These are phyloP conservation scores for Harringtonia aguacate DNA, from an alignment of 2,329 filamentous ascomycete species.

Conservation along the genomic window DNA sequence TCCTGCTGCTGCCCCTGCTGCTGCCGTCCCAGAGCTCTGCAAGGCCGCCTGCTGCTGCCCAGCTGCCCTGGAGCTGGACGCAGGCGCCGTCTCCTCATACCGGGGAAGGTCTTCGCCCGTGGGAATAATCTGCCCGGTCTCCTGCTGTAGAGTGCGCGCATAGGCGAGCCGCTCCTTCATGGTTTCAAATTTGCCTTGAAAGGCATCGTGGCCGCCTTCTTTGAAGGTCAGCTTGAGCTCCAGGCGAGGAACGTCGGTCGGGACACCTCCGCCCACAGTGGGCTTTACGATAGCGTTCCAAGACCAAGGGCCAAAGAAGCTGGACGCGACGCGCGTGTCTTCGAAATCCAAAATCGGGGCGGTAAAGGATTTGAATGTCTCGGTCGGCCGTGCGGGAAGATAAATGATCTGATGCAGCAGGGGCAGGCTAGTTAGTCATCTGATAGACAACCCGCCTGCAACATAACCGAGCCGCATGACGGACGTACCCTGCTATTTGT, in stretches of 20 bases:
- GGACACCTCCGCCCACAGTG: slow-evolving; percentile 73
- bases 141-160: slow-evolving; percentile 62
- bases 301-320: slow-evolving; percentile 87
- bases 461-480: not conserved
- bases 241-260: slow-evolving; percentile 58
- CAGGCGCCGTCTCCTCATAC: slow-evolving; percentile 50
- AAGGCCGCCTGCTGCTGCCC: slow-evolving; percentile 14
- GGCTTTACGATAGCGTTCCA: slow-evolving; percentile 77
- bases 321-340: slow-evolving; percentile 76
- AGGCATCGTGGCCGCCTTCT: slow-evolving; percentile 91
- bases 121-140: slow-evolving; percentile 50
- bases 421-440: not conserved
- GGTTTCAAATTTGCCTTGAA: slow-evolving; percentile 69
- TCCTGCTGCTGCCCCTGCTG: slow-evolving; percentile 13
- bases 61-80: slow-evolving; percentile 14
- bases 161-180: slow-evolving; percentile 78
- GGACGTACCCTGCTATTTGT: slow-evolving; percentile 70
- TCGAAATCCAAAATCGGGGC: slow-evolving; percentile 78
- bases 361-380: slow-evolving; percentile 74
- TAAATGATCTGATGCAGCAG: slow-evolving; percentile 63
- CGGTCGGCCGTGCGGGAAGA: slow-evolving; percentile 60
- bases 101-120: slow-evolving; percentile 80
- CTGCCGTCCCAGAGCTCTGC: slow-evolving; percentile 7
- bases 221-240: slow-evolving; percentile 84
- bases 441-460: not conserved